These are phyloP conservation scores for Ophiostoma sp. DNA, from an alignment of 2,329 filamentous ascomycete genomes.

Conservation along the genomic window DNA sequence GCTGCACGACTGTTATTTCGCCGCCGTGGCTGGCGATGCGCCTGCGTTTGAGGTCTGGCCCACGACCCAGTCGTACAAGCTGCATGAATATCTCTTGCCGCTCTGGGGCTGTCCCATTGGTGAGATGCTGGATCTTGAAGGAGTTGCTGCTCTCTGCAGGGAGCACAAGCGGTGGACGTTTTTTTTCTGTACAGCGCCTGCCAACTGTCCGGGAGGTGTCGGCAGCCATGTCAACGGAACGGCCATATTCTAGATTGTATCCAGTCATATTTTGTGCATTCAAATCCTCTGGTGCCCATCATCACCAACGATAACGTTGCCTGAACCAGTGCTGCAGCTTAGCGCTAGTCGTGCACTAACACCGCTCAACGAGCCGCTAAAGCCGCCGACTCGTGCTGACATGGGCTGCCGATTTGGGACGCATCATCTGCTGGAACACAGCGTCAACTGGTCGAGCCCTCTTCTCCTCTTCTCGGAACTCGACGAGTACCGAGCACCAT, in stretches of 20 bases:
- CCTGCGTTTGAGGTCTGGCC: slow-evolving; percentile 52
- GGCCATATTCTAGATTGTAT: slow-evolving; percentile 22
- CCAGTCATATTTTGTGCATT: no score
- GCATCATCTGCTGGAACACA: not conserved
- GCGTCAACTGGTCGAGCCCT: not conserved
- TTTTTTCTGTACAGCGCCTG: slow-evolving; percentile 21
- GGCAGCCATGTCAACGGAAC: slow-evolving; percentile 24
- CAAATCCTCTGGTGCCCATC: not conserved
- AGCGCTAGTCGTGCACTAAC: not conserved
- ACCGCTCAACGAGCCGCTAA: not conserved
- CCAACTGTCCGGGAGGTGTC: slow-evolving; percentile 22
- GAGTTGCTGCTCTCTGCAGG: not conserved
- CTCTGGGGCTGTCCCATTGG: slow-evolving; percentile 38
- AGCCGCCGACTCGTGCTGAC: not conserved
- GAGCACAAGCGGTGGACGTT: slow-evolving; percentile 18
- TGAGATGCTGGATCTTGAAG: slow-evolving; percentile 48
- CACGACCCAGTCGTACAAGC: slow-evolving; percentile 27
- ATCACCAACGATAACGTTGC: not conserved
- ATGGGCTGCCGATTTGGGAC: not conserved
- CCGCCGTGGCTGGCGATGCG: slow-evolving; percentile 58
- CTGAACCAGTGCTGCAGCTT: not conserved
- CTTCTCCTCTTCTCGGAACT: slow-evolving; percentile 8
- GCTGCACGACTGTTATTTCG: slow-evolving; percentile 57
- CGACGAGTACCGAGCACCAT: not conserved
- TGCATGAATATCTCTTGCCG: slow-evolving; percentile 30